Evolutionary conservation across 2,329 filamentous ascomycete species (phyloP).

Genomic region (Xylaria sp.): DNA sequence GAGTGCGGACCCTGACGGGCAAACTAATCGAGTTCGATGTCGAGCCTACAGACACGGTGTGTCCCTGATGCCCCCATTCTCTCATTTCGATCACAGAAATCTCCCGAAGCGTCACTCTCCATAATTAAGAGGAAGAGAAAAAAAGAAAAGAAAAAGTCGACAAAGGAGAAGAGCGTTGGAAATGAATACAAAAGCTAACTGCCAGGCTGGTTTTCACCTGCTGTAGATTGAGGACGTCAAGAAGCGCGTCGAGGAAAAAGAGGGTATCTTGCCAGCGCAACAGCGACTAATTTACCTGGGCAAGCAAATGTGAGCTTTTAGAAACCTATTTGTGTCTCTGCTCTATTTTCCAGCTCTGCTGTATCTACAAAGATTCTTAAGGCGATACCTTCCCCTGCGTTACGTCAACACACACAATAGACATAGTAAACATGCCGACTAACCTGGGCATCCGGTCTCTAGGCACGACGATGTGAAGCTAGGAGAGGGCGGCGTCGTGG

Average conservation of each 20-base stretch:
- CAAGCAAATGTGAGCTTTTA: conserved; percentile 86
- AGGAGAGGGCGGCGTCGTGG: conserved; percentile 87
- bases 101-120: neutral
- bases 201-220: no score
- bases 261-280: conserved; percentile 96
- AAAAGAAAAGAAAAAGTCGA: no score
- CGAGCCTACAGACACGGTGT: conserved; percentile 90
- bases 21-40: conserved; percentile 99
- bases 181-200: conserved; percentile 13
- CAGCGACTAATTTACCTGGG: conserved; percentile 96
- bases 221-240: conserved; percentile 91
- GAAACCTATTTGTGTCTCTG: neutral
- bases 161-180: no score
- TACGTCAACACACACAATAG: neutral
- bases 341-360: no score
- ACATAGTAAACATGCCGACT: neutral
- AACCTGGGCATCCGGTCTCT: conserved; percentile 3
- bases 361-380: neutral
- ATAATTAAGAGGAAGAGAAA: no score
- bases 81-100: conserved; percentile 1
- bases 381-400: neutral
- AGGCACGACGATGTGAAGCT: conserved; percentile 98
- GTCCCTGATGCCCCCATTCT: conserved; percentile 23
- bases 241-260: conserved; percentile 98
- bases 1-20: conserved; percentile 95